A percentile compares a stretch with the other conserved stretches of the same genome.
These are phyloP conservation scores for Colletotrichum gigasporum DNA, from an alignment of 2,329 filamentous ascomycete species.

Conservation along the genomic window DNA sequence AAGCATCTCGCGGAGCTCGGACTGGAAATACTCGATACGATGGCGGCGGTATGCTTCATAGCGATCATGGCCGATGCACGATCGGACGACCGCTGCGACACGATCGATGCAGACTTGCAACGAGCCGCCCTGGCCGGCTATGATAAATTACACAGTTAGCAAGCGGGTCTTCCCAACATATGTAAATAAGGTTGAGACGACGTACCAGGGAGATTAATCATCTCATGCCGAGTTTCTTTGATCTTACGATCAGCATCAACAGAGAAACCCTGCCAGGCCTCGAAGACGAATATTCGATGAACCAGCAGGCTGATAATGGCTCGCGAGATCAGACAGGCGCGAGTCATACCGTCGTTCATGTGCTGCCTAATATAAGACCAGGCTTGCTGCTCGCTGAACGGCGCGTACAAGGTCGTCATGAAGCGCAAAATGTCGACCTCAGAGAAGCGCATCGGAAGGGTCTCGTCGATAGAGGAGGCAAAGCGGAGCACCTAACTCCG, in stretches of 20 bases:
- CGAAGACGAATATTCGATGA: slow-evolving; percentile 50
- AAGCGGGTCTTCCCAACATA: neutral
- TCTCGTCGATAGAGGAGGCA: slow-evolving; percentile 20
- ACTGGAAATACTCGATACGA: slow-evolving; percentile 45
- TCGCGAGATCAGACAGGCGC: slow-evolving; percentile 53
- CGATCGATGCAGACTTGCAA: slow-evolving; percentile 50
- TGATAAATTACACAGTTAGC: neutral
- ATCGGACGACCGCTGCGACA: slow-evolving; percentile 47
- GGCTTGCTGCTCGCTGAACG: slow-evolving; percentile 47
- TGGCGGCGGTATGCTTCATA: slow-evolving; percentile 32
- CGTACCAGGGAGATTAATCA: slow-evolving; percentile 47
- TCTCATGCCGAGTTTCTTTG: slow-evolving; percentile 43
- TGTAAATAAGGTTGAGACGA: neutral
- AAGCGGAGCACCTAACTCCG: slow-evolving; percentile 31
- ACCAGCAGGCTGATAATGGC: slow-evolving; percentile 54
- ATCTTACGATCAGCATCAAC: slow-evolving; percentile 44
- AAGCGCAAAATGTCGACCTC: slow-evolving; percentile 25
- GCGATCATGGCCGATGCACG: slow-evolving; percentile 46
- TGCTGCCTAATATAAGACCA: slow-evolving; percentile 52
- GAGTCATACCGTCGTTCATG: slow-evolving; percentile 48
- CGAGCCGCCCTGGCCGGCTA: slow-evolving; percentile 29
- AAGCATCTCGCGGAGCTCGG: slow-evolving; percentile 53
- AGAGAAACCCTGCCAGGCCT: slow-evolving; percentile 50
- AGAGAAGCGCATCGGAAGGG: slow-evolving; percentile 5
- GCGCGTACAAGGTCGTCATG: slow-evolving; percentile 29